Evolutionary conservation across 768 basidiomycete genomes (phyloP).

Genomic region (Tremella fuciformis): DNA sequence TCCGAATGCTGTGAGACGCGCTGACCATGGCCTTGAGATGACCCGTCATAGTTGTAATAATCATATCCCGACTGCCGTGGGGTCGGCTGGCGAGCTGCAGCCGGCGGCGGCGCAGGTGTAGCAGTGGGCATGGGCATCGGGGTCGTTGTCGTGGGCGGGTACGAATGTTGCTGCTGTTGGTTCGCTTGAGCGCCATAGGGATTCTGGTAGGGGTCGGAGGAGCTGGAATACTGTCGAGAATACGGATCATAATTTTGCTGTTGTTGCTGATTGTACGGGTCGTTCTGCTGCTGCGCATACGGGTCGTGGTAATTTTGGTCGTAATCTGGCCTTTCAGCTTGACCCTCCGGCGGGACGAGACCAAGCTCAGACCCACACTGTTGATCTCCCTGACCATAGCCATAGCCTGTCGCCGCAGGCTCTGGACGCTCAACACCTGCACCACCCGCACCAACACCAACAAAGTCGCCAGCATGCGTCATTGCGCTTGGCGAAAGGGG

Average conservation of each 20-base stretch:
- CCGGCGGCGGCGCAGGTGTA: too few species aligned
- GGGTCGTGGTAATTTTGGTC: constrained; percentile 27
- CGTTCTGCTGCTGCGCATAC: constrained; percentile 12
- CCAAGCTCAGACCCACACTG: background rate
- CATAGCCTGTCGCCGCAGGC: constrained; percentile 4
- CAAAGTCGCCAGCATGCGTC: constrained; percentile 34
- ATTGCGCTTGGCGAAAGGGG: constrained; percentile 12
- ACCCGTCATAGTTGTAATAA: constrained; percentile 9
- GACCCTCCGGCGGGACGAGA: too few species aligned
- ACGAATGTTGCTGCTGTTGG: constrained; percentile 10
- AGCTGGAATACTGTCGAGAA: constrained; percentile 12
- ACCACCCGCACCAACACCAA: constrained; percentile 41
- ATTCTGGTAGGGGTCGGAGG: constrained; percentile 19
- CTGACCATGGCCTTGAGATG: constrained; percentile 18
- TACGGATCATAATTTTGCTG: constrained; percentile 15
- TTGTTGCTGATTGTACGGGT: constrained; percentile 9
- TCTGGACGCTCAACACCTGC: constrained; percentile 28
- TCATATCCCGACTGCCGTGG: background rate
- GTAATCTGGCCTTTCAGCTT: constrained; percentile 6
- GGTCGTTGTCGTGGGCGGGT: constrained; percentile 3
- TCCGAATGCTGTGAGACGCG: constrained; percentile 25
- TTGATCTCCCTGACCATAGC: constrained; percentile 18
- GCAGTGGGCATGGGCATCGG: constrained; percentile 11
- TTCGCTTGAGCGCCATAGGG: constrained; percentile 10
- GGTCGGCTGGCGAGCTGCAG: constrained; percentile 3